A percentile compares a stretch with the other conserved stretches of the same genome.
Conservation (phyloP, 108 stramenopile species). For the Nitzschia putrida region DNA sequence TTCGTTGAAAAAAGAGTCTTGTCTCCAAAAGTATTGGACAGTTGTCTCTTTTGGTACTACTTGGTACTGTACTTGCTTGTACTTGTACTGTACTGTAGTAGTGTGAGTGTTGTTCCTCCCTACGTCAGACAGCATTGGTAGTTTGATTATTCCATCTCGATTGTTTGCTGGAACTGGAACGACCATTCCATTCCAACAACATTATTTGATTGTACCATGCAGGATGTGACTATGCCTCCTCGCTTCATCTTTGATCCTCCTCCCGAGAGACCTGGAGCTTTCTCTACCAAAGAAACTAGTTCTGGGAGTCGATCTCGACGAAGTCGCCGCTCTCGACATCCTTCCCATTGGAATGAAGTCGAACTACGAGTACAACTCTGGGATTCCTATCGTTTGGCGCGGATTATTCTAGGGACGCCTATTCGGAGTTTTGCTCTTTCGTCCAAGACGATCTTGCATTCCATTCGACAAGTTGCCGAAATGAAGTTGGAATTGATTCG, state of each 20-base stretch:
- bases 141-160: too few relatives aligned
- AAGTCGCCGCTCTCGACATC: not conserved
- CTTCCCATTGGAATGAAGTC: conserved; percentile 16
- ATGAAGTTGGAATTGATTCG: conserved; percentile 33
- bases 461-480: conserved; percentile 40
- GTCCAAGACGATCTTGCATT: conserved; percentile 18
- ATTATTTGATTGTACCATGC: too few relatives aligned
- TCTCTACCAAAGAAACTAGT: not conserved
- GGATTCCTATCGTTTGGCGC: conserved; percentile 35
- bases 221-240: conserved; percentile 1
- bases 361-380: conserved; percentile 21
- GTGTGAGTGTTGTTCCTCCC: too few relatives aligned
- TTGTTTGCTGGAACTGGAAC: too few relatives aligned
- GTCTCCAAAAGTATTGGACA: too few relatives aligned
- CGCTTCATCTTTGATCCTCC: conserved; percentile 20
- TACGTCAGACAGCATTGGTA: too few relatives aligned
- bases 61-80: too few relatives aligned
- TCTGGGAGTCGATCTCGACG: not conserved
- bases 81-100: too few relatives aligned
- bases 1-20: too few relatives aligned
- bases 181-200: too few relatives aligned
- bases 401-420: conserved; percentile 30
- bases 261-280: conserved; percentile 6
- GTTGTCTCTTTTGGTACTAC: too few relatives aligned
- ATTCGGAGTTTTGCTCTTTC: conserved; percentile 13